These are phyloP conservation scores for Epicoccum nigrum DNA, from an alignment of 2,329 filamentous ascomycete species.

Conservation along the genomic window DNA sequence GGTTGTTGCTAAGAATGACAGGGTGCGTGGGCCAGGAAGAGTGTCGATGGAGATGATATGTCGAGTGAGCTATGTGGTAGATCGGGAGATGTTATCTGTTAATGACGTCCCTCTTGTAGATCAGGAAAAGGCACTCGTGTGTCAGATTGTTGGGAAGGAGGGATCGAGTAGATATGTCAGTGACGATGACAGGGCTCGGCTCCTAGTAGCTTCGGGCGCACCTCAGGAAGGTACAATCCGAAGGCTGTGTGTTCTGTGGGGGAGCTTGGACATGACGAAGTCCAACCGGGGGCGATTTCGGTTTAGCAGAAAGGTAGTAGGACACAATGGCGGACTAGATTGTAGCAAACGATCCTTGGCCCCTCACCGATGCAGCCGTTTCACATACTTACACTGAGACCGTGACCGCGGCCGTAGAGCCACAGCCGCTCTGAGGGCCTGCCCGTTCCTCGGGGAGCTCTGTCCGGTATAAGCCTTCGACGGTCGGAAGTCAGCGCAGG, in stretches of 20 bases:
- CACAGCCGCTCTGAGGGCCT: slow-evolving; percentile 31
- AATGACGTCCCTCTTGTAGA: not conserved
- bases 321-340: slow-evolving; percentile 37
- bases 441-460: slow-evolving; percentile 38
- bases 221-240: slow-evolving; percentile 18
- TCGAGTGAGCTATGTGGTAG: not conserved
- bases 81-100: not conserved
- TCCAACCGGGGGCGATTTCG: slow-evolving; percentile 25
- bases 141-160: slow-evolving; percentile 7
- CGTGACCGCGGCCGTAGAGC: slow-evolving; percentile 27
- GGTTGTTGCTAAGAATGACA: slow-evolving; percentile 1
- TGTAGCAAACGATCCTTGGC: slow-evolving; percentile 34
- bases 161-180: slow-evolving; percentile 2
- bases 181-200: slow-evolving; percentile 20
- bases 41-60: not conserved
- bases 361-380: slow-evolving; percentile 39
- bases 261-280: slow-evolving; percentile 30
- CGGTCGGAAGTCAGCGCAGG: slow-evolving; percentile 29
- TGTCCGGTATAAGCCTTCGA: slow-evolving; percentile 38
- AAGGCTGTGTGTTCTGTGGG: slow-evolving; percentile 35
- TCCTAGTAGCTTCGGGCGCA: slow-evolving; percentile 29
- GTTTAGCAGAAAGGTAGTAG: slow-evolving; percentile 29
- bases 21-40: not conserved
- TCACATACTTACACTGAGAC: slow-evolving; percentile 31
- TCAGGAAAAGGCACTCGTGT: not conserved